Percentiles rank a stretch among this genome's conserved stretches.
Evolutionary conservation across 1,284 basidiomycete species (phyloP).

Genomic region (Cerrena zonata): DNA sequence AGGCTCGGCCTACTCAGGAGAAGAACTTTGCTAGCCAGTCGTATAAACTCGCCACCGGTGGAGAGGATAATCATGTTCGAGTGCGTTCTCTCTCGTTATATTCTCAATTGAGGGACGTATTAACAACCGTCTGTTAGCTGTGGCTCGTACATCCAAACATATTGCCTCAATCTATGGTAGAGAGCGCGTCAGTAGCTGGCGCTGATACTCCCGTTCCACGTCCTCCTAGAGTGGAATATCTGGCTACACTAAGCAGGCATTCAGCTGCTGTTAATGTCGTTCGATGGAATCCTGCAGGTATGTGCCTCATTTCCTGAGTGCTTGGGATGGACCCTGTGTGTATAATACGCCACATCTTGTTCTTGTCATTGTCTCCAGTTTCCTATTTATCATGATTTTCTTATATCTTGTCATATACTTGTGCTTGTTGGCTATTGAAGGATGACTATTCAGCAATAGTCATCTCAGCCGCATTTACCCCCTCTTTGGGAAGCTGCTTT

Average conservation of each 20-base stretch:
- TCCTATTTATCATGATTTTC: too few species aligned
- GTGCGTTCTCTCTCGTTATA: conserved; percentile 46
- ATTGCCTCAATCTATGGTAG: conserved; percentile 59
- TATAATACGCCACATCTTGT: too few species aligned
- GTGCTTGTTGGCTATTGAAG: too few species aligned
- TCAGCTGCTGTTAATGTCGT: conserved; percentile 96
- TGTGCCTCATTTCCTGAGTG: too few species aligned
- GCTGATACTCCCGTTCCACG: conserved; percentile 45
- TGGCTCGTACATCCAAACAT: conserved; percentile 95
- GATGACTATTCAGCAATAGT: too few species aligned
- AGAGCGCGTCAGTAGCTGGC: conserved; percentile 37
- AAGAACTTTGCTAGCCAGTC: conserved; percentile 56
- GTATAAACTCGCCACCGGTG: conserved; percentile 90
- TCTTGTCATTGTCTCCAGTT: too few species aligned
- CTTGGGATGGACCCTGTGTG: too few species aligned
- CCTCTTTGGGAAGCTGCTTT: too few species aligned
- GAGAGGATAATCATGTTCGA: conserved; percentile 94
- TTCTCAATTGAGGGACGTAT: conserved; percentile 1
- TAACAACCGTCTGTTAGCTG: conserved; percentile 43
- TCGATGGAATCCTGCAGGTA: conserved; percentile 90
- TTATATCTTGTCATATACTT: too few species aligned
- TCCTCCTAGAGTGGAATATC: conserved; percentile 90
- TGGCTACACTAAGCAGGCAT: conserved; percentile 89
- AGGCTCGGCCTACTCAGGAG: conserved; percentile 64
- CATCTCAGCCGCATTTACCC: too few species aligned